Evolutionary conservation across 129 eudicot genomes (phyloP), one percentile per base, ranked within the genome.

Genomic region (Centaurea solstitialis): DNA sequence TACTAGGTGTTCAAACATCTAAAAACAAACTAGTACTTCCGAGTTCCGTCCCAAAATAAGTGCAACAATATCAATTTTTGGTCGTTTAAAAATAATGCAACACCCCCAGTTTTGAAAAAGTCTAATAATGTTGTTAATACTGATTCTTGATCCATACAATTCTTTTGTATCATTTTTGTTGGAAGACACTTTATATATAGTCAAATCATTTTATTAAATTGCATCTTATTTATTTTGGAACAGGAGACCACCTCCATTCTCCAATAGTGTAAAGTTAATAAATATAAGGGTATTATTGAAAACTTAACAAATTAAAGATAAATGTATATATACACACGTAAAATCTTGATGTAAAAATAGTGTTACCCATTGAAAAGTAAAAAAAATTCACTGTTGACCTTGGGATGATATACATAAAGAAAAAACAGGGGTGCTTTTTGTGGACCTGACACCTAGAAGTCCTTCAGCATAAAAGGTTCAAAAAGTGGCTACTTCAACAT

Each of bases 401-500:
- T 45, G 57, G 57, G 11, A 2, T 69, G 17, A 69, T 30, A 57
- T 59, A 11, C 67, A 59, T 7, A 69, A 69, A 69, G 74, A 33
- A 35, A 70, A 33, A 35, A 70, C 24, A 70, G 18, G 53, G 74
- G 15, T 70, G 74, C 74, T 70, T 70, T 70, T 35, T 33, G 74
- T 70, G 50, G 74, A 39, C 74, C 47, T 70, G 6, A 70, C 40
- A 70, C 47, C 26, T 35, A 37, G 7, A 37, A 18, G n/a, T 70
- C 18, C 7, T 70, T 70, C 74, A 70, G 74, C 22, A 70, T 37
- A 70, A n/a, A 47, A 70, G 74, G 74, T 9, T 70, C 53, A 70
- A 70, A 69, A 70, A 70, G 74, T 70, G 11, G 74, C 37, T 70
- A 70, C 24, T 59, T 5, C 67, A 59, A 59, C 7, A 70, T 70